phyloP scores from a whole-genome alignment of 2,329 filamentous ascomycete genomes.

The Fusarium sp. region DNA sequence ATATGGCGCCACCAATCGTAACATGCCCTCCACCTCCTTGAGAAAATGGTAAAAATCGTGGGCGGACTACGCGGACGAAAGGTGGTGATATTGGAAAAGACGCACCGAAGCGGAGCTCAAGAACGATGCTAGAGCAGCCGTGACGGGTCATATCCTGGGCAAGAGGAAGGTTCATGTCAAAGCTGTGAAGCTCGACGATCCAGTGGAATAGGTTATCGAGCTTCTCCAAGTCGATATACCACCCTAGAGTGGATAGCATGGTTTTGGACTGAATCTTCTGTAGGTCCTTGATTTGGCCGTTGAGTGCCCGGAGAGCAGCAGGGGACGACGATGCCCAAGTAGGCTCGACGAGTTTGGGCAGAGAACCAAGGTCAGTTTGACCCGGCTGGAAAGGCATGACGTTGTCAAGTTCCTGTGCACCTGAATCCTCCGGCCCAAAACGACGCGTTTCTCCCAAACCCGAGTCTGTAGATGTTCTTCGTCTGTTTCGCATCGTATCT shows the following conservation, averaged over 20 bases:
- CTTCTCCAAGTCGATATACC: conserved; percentile 77
- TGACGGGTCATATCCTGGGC: conserved; percentile 75
- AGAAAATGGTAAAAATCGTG: conserved; percentile 77
- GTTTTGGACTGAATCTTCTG: conserved; percentile 70
- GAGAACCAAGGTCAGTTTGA: conserved; percentile 64
- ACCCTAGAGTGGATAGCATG: conserved; percentile 75
- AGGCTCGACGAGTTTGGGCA: conserved; percentile 67
- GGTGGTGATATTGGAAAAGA: conserved; percentile 82
- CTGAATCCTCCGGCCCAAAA: conserved; percentile 16
- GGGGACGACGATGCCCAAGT: conserved; percentile 45
- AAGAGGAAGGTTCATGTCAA: conserved; percentile 73
- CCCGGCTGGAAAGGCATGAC: conserved; percentile 69
- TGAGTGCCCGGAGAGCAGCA: conserved; percentile 40
- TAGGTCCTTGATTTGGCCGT: conserved; percentile 67
- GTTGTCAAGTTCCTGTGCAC: neutral
- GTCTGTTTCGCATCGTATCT: conserved; percentile 32
- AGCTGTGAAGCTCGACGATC: conserved; percentile 90
- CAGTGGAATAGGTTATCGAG: conserved; percentile 85
- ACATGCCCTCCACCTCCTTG: conserved; percentile 85
- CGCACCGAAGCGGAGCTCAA: conserved; percentile 83
- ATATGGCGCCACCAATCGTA: conserved; percentile 82
- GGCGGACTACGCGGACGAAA: conserved; percentile 83
- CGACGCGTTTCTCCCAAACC: conserved; percentile 26
- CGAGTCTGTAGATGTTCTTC: conserved; percentile 35
- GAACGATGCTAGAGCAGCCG: conserved; percentile 72